Evolutionary conservation across 306 rosid species (phyloP).

Genomic region (Acacia confusa): DNA sequence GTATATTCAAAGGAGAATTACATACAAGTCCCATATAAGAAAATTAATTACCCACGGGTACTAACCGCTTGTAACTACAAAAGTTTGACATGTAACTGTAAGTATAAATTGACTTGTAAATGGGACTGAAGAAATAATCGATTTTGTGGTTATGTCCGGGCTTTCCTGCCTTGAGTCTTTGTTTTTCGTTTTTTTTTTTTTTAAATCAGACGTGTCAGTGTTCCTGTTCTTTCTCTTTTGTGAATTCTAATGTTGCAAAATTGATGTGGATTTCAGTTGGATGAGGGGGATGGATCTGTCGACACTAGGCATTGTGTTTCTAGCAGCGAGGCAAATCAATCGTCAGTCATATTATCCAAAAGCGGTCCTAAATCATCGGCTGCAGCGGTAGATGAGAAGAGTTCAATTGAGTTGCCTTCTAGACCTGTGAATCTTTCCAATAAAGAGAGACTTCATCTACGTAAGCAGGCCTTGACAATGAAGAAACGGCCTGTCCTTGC

Average conservation of each 20-base stretch:
- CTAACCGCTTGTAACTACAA: background rate
- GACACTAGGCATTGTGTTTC: slow-evolving; percentile 33
- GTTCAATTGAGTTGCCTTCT: slow-evolving; percentile 39
- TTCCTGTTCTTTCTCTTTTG: slow-evolving; percentile 18
- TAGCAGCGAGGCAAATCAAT: slow-evolving; percentile 32
- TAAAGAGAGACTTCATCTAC: slow-evolving; percentile 77
- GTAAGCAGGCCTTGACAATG: slow-evolving; percentile 79
- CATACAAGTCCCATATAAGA: background rate
- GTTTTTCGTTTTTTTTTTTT: background rate
- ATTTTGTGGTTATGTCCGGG: slow-evolving; percentile 32
- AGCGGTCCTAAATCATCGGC: slow-evolving; percentile 32
- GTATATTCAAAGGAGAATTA: background rate
- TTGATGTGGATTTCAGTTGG: slow-evolving; percentile 55
- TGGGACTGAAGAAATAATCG: background rate
- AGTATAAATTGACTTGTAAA: background rate
- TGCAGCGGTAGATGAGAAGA: slow-evolving; percentile 31
- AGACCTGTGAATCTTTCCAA: slow-evolving; percentile 62
- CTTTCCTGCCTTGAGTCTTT: slow-evolving; percentile 22
- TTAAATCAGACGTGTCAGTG: background rate
- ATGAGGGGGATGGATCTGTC: slow-evolving; percentile 32
- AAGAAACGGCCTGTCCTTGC: slow-evolving; percentile 76
- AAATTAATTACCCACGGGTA: background rate
- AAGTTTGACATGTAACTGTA: no score
- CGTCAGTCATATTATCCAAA: slow-evolving; percentile 39
- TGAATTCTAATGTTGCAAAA: slow-evolving; percentile 30